Percentiles rank a stretch among this genome's conserved stretches.
phyloP scores from a whole-genome alignment of 495 filamentous ascomycete species.

The Aspergillus bridgeri region DNA sequence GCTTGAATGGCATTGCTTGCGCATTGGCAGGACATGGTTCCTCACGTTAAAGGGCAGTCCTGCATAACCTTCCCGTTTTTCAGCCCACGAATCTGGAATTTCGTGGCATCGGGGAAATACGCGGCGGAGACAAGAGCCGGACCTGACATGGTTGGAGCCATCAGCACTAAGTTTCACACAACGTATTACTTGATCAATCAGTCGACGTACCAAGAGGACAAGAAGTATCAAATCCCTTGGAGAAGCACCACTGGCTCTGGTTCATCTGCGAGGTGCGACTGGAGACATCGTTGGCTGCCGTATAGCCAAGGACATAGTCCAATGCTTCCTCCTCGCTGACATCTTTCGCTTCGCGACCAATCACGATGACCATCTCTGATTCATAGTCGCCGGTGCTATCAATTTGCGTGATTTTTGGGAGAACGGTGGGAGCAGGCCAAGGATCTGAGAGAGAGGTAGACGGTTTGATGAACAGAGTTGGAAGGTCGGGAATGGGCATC shows the following conservation, averaged over 20 bases:
- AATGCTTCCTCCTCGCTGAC: slow-evolving; percentile 67
- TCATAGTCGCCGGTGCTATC: slow-evolving; percentile 71
- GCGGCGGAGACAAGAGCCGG: slow-evolving; percentile 53
- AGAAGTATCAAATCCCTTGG: slow-evolving; percentile 81
- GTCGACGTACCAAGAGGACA: slow-evolving; percentile 61
- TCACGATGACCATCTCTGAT: slow-evolving; percentile 74
- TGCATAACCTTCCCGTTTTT: slow-evolving; percentile 71
- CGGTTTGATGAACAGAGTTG: slow-evolving; percentile 81
- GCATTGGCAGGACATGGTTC: background rate
- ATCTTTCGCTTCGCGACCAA: slow-evolving; percentile 65
- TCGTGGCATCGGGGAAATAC: slow-evolving; percentile 60
- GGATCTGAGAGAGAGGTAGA: slow-evolving; percentile 66
- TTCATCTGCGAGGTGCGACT: slow-evolving; percentile 78
- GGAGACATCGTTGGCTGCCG: slow-evolving; percentile 76
- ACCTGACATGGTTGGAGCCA: slow-evolving; percentile 25
- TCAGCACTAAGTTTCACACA: background rate
- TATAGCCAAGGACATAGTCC: slow-evolving; percentile 75
- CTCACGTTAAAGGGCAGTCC: slow-evolving; percentile 53
- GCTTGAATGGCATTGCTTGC: slow-evolving; percentile 2
- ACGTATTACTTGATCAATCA: background rate
- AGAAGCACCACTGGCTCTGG: slow-evolving; percentile 75
- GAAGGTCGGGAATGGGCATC: slow-evolving; percentile 68
- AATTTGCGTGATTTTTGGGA: slow-evolving; percentile 56
- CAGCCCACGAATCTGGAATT: slow-evolving; percentile 59
- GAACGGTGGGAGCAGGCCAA: slow-evolving; percentile 60